Evolutionary conservation across 2,329 filamentous ascomycete genomes (phyloP).

Genomic region (Cyphellophora europaea): DNA sequence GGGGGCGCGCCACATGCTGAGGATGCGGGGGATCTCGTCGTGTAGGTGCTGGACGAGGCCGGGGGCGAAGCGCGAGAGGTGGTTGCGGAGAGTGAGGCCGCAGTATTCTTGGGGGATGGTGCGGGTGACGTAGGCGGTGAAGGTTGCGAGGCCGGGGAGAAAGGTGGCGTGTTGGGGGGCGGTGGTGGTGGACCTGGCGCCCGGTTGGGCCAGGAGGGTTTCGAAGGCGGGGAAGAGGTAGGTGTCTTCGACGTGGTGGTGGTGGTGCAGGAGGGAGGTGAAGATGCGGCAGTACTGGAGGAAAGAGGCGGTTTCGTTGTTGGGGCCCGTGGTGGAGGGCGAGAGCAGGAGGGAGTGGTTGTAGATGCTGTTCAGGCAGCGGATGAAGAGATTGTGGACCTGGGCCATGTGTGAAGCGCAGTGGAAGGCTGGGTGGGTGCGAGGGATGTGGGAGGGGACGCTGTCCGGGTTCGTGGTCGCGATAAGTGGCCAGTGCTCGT

Average conservation of each 20-base stretch:
- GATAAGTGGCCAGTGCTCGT: conserved; percentile 19
- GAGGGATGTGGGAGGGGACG: conserved; percentile 7
- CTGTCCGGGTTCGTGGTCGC: conserved; percentile 10
- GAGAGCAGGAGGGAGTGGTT: conserved; percentile 15
- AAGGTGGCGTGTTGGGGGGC: conserved; percentile 14
- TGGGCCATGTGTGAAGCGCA: conserved; percentile 17
- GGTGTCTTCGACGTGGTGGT: conserved; percentile 15
- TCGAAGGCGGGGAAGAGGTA: conserved; percentile 14
- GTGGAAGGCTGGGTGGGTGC: conserved; percentile 10
- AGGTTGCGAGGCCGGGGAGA: conserved; percentile 14
- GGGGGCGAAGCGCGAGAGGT: conserved; percentile 17
- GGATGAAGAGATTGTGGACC: conserved; percentile 18
- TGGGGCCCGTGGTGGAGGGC: conserved; percentile 4
- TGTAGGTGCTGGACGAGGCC: conserved; percentile 19
- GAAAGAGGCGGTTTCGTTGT: conserved; percentile 15
- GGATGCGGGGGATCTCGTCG: conserved; percentile 18
- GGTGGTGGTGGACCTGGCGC: conserved; percentile 12
- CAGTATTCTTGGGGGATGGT: conserved; percentile 15
- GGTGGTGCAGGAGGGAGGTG: conserved; percentile 15
- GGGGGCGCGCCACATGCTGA: conserved; percentile 13
- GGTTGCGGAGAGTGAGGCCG: conserved; percentile 14
- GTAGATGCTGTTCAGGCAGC: conserved; percentile 17
- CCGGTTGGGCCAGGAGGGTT: conserved; percentile 9
- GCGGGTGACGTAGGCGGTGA: conserved; percentile 15
- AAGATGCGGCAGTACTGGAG: conserved; percentile 18